These are phyloP conservation scores for Pseudoturritis turrita DNA, from an alignment of 345 rosid species.

Conservation along the genomic window DNA sequence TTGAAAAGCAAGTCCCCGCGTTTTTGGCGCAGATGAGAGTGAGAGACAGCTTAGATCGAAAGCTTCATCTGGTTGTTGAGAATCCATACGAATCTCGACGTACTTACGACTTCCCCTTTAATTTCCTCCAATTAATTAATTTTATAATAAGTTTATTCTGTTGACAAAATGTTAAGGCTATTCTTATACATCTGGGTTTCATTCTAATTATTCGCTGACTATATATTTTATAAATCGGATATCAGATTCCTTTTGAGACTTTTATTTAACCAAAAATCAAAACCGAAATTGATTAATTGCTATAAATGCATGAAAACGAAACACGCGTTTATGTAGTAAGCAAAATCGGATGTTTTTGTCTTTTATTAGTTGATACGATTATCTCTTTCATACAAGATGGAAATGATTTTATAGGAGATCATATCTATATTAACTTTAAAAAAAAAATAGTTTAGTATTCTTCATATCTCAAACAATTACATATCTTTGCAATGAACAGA, in stretches of 20 bases:
- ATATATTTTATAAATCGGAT: neutral
- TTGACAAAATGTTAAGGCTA: neutral
- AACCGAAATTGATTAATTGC: neutral
- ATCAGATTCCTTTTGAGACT: slow-evolving; percentile 11
- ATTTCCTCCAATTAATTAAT: neutral
- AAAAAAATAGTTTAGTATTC: too few species aligned
- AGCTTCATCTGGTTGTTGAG: slow-evolving; percentile 14
- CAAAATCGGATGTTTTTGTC: neutral
- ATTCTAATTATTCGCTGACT: neutral
- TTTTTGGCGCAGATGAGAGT: neutral
- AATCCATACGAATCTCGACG: slow-evolving; percentile 5
- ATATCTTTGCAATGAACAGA: too few species aligned
- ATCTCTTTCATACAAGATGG: neutral
- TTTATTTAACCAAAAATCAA: neutral
- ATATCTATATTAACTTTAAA: too few species aligned
- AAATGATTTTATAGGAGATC: neutral
- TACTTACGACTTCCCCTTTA: slow-evolving; percentile 9
- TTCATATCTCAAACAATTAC: too few species aligned
- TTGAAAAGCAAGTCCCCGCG: slow-evolving; percentile 16
- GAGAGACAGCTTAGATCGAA: neutral
- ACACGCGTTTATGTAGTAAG: slow-evolving; percentile 14
- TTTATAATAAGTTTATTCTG: neutral
- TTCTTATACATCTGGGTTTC: neutral
- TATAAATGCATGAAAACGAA: slow-evolving; percentile 12
- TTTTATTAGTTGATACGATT: neutral